These are phyloP conservation scores for Boechera retrofracta DNA, from an alignment of 345 rosid genomes.

Conservation along the genomic window DNA sequence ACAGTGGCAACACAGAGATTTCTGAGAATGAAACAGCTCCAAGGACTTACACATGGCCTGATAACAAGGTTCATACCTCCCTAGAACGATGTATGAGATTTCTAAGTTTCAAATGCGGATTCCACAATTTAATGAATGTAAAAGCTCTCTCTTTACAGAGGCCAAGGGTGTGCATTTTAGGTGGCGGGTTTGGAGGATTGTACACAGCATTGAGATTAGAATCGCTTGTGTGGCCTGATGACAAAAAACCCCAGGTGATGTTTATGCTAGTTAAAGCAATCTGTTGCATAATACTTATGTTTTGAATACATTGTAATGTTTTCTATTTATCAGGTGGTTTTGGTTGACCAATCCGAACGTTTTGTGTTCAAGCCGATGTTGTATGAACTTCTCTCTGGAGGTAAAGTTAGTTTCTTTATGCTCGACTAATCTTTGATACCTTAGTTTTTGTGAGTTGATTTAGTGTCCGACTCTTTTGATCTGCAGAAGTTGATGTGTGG, in stretches of 20 bases:
- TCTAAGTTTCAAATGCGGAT: background rate
- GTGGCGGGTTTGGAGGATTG: constrained; percentile 77
- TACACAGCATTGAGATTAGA: constrained; percentile 91
- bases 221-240: constrained; percentile 86
- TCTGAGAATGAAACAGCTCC: constrained; percentile 42
- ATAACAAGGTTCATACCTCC: constrained; percentile 43
- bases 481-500: constrained; percentile 95
- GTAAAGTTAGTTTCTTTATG: constrained; percentile 42
- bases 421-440: constrained; percentile 13
- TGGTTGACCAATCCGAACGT: constrained; percentile 90
- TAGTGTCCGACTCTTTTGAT: constrained; percentile 2
- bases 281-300: background rate
- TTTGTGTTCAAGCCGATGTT: constrained; percentile 98
- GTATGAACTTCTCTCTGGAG: constrained; percentile 93
- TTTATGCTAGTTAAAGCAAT: background rate
- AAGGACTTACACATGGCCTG: constrained; percentile 46
- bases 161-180: constrained; percentile 46
- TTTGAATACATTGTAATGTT: constrained; percentile 2
- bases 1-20: constrained; percentile 32
- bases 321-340: constrained; percentile 63
- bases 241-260: constrained; percentile 58
- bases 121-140: background rate
- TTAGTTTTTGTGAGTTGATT: constrained; percentile 22
- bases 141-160: constrained; percentile 33
- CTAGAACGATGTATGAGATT: background rate